phyloP scores from a whole-genome alignment of 169 alveolate genomes.

The Plasmodium yoelii region DNA sequence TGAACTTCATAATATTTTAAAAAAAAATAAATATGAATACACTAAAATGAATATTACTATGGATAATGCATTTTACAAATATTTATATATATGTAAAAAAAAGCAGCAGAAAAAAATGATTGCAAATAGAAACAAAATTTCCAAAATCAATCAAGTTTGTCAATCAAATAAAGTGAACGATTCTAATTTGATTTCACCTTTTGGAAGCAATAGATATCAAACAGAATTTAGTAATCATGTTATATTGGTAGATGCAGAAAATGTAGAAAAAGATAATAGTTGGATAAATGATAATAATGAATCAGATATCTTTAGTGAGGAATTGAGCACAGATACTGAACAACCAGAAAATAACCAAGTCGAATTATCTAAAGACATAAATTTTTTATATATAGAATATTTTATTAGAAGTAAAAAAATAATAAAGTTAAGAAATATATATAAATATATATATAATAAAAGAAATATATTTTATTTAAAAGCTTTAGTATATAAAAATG shows the following conservation, averaged over 20 bases:
- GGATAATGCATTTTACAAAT: constrained; percentile 34
- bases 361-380: neutral
- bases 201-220: no score
- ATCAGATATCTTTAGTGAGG: neutral
- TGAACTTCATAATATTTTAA: constrained; percentile 19
- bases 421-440: neutral
- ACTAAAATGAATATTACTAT: constrained; percentile 35
- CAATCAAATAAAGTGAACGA: no score
- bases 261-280: neutral
- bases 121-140: no score
- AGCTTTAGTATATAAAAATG: constrained; percentile 9
- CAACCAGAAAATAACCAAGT: neutral
- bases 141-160: no score
- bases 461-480: constrained; percentile 13
- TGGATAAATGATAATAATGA: neutral
- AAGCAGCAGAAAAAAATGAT: neutral
- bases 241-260: no score
- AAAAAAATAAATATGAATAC: constrained; percentile 17
- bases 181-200: no score
- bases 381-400: constrained; percentile 49
- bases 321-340: neutral
- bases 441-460: constrained; percentile 34
- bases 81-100: constrained; percentile 21
- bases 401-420: constrained; percentile 28
- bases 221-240: no score